Percentiles rank a stretch among this genome's conserved stretches.
Evolutionary conservation across 768 basidiomycete genomes (phyloP).

Genomic region (Pulveroboletus sp.): DNA sequence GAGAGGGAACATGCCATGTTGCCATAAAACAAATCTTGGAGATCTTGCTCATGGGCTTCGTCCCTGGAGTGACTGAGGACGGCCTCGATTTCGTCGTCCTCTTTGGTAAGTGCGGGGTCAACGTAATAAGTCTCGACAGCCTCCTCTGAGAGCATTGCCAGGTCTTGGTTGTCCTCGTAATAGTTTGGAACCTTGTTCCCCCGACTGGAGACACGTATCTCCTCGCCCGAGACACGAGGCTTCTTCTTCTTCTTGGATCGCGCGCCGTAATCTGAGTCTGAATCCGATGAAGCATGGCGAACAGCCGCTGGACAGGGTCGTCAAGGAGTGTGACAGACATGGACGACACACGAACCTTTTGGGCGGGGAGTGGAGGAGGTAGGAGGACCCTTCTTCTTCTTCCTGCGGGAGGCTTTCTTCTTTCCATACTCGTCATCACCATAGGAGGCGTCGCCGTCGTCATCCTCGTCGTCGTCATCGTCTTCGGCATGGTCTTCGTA

Average conservation of each 20-base stretch:
- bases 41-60: slow-evolving; percentile 71
- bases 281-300: slow-evolving; percentile 66
- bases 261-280: slow-evolving; percentile 83
- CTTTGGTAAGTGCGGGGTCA: slow-evolving; percentile 48
- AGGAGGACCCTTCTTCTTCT: slow-evolving; percentile 47
- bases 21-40: slow-evolving; percentile 78
- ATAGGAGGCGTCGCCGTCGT: slow-evolving; percentile 76
- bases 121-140: slow-evolving; percentile 50
- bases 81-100: slow-evolving; percentile 88
- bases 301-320: slow-evolving; percentile 36
- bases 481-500: slow-evolving; percentile 52
- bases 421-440: slow-evolving; percentile 72
- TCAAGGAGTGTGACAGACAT: slow-evolving; percentile 3
- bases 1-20: slow-evolving; percentile 61
- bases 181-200: slow-evolving; percentile 83
- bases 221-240: slow-evolving; percentile 51
- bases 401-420: slow-evolving; percentile 67
- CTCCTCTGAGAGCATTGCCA: slow-evolving; percentile 62
- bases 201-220: slow-evolving; percentile 71
- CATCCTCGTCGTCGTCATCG: slow-evolving; percentile 64
- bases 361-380: slow-evolving; percentile 47
- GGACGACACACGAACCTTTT: slow-evolving; percentile 45
- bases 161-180: slow-evolving; percentile 70
- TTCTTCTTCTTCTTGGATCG: slow-evolving; percentile 86
- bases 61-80: slow-evolving; percentile 86